Conservation (phyloP, 2,329 filamentous ascomycete species). For the Venturia aucupariae region DNA sequence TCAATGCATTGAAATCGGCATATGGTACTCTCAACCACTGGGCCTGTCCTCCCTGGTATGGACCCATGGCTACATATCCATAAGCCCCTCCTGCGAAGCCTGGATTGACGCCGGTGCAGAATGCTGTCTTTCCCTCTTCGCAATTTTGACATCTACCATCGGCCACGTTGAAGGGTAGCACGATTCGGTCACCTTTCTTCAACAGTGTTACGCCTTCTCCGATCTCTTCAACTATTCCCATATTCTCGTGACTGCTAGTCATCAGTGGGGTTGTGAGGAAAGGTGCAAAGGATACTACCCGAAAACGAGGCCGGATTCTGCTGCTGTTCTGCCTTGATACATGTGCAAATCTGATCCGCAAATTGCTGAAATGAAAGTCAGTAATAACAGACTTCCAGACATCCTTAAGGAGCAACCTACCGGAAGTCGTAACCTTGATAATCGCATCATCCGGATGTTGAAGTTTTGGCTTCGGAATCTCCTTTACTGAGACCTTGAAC, state of each 20-base stretch:
- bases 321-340: slow-evolving; percentile 58
- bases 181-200: slow-evolving; percentile 54
- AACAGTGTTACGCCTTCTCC: slow-evolving; percentile 51
- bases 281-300: slow-evolving; percentile 16
- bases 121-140: slow-evolving; percentile 55
- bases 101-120: slow-evolving; percentile 55
- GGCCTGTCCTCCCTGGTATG: slow-evolving; percentile 48
- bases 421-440: slow-evolving; percentile 55
- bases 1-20: slow-evolving; percentile 57
- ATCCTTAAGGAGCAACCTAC: slow-evolving; percentile 21
- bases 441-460: slow-evolving; percentile 57
- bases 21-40: slow-evolving; percentile 57
- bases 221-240: slow-evolving; percentile 48
- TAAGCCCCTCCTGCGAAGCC: slow-evolving; percentile 53
- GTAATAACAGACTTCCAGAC: neutral
- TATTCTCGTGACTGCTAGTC: slow-evolving; percentile 44
- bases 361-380: slow-evolving; percentile 25
- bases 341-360: slow-evolving; percentile 46
- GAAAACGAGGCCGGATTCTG: slow-evolving; percentile 53
- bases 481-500: slow-evolving; percentile 53
- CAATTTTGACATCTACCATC: slow-evolving; percentile 56
- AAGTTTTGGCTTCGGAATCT: slow-evolving; percentile 49
- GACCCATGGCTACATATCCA: slow-evolving; percentile 53
- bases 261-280: neutral
- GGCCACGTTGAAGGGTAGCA: slow-evolving; percentile 57